Evolutionary conservation across 148 eudicot species (phyloP).

Genomic region (Pharnaceum exiguum): DNA sequence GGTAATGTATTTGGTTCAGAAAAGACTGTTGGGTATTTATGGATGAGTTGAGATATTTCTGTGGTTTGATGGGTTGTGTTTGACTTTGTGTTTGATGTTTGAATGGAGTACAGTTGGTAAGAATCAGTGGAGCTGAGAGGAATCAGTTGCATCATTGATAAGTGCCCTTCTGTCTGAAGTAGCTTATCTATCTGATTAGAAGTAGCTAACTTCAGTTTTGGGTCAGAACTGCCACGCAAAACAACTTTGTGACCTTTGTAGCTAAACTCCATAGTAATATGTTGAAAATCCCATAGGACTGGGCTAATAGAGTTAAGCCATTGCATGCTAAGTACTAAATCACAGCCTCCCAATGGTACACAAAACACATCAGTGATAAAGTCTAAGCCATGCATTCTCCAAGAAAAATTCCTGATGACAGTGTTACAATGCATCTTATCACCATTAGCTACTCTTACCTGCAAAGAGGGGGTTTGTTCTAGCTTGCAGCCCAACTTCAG

Average conservation of each 20-base stretch:
- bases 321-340: too few relatives aligned
- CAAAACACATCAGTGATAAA: not conserved
- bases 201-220: too few relatives aligned
- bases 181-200: not conserved
- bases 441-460: not conserved
- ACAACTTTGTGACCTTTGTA: too few relatives aligned
- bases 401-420: not conserved
- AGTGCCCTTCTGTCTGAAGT: not conserved
- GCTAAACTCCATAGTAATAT: too few relatives aligned
- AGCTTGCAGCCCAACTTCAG: not conserved
- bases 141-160: not conserved
- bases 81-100: too few relatives aligned
- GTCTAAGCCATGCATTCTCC: not conserved
- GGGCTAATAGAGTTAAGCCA: too few relatives aligned
- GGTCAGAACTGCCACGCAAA: too few relatives aligned
- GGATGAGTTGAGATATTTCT: not conserved
- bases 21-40: not conserved
- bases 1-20: not conserved
- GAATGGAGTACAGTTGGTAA: too few relatives aligned
- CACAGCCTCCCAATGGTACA: not conserved
- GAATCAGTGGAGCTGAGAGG: not conserved
- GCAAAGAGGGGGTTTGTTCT: too few relatives aligned
- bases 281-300: too few relatives aligned
- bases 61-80: fast-evolving
- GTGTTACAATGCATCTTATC: not conserved